A percentile compares a stretch with the other conserved stretches of the same genome.
phyloP scores from a whole-genome alignment of 495 filamentous ascomycete species.

The Apiosordaria backusii region DNA sequence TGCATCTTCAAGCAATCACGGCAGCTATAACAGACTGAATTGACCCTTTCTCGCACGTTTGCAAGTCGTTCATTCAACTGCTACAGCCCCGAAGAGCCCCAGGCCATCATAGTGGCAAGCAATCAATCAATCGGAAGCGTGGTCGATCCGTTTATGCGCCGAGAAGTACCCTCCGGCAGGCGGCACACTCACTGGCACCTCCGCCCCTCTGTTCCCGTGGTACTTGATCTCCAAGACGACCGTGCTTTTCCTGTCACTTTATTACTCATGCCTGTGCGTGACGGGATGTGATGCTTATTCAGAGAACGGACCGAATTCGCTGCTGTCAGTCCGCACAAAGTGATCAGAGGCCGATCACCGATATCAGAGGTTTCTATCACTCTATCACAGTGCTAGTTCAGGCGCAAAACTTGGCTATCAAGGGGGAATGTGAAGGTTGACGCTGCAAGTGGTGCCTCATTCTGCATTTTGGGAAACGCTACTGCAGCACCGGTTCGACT shows the following conservation, averaged over 20 bases:
- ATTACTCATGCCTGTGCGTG: background rate
- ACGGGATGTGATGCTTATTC: slow-evolving; percentile 10
- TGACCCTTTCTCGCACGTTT: too few species aligned
- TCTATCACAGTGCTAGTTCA: background rate
- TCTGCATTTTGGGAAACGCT: background rate
- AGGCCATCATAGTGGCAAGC: background rate
- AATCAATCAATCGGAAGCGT: background rate
- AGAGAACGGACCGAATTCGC: slow-evolving; percentile 8
- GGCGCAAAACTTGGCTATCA: background rate
- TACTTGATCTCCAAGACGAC: background rate
- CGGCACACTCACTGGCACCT: background rate
- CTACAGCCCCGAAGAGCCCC: too few species aligned
- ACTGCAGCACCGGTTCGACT: slow-evolving; percentile 3
- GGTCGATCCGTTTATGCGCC: slow-evolving; percentile 3
- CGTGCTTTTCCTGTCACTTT: background rate
- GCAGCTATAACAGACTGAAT: too few species aligned
- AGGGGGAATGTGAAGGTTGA: background rate
- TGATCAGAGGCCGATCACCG: background rate
- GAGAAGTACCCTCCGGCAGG: background rate
- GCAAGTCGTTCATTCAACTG: too few species aligned
- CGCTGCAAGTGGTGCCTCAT: background rate
- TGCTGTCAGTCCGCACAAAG: background rate
- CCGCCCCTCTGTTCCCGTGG: background rate
- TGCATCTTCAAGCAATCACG: too few species aligned
- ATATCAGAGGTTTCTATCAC: background rate